Base-by-base conservation (phyloP, 371 early-diverging fungal species). In the Batkoa obscura region DNA sequence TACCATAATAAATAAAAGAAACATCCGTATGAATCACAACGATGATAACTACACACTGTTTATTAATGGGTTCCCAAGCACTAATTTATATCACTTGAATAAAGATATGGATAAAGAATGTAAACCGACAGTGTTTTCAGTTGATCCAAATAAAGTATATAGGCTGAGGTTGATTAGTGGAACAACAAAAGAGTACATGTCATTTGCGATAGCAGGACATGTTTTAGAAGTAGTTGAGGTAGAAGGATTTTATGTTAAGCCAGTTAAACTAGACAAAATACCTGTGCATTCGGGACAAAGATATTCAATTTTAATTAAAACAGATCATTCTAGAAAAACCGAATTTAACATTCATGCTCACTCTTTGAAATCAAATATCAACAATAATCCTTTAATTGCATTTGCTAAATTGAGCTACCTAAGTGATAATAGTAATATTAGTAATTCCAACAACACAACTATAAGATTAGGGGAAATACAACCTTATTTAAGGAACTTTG, bases 141-240 rank as follows among this genome's bases (percentile, higher is more conserved):
- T 55, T 17, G 43, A 55, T 42, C 13, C 3, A 30, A 41, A 37
- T 10, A 55, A 55, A 42, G 42, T 42, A 15, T 55, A 55, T 43
- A 41, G 55, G 1, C 10, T 55, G 42, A 41, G 55, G 30, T 2
- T 55, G 9, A 55, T 55, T 34, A 35, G 55, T 13, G 55, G 41
- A 2, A 55, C 55, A 2, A 13, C 55, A 3, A 12, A 10, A 13
- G 30, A 23, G 2, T 48, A 48, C 17, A 34, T 34, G 48, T 48
- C 58, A 3, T 64, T 67, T 43, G 64, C 69, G 30, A 69, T 72
- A 13, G 69, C 67, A 30, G 50, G 56, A 30, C 72, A 72, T 43
- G 58, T 33, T 1, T 9, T 72, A 53, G 60, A 50, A 0, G 64
- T 72, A 23, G 64, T 72, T 53, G 72, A 72, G 52, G 66, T 60